These are phyloP conservation scores for Trifolium repens DNA, from an alignment of 306 rosid genomes.

Conservation along the genomic window DNA sequence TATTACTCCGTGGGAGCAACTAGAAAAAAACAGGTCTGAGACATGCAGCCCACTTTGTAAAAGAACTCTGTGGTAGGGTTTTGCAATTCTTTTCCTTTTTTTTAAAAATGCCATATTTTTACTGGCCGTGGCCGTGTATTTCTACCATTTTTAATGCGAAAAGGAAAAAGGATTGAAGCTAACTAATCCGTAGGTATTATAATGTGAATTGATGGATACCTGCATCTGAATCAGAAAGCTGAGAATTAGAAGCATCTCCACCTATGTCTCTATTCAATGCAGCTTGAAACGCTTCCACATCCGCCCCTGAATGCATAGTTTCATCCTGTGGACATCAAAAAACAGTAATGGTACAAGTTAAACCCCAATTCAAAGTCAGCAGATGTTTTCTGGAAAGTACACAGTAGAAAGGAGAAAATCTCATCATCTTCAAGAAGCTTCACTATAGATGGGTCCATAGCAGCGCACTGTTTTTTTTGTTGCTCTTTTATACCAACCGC, in stretches of 20 bases:
- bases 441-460: slow-evolving; percentile 64
- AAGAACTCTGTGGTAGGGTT: not conserved
- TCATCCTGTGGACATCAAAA: slow-evolving; percentile 64
- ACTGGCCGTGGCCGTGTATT: not conserved
- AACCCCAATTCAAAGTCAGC: slow-evolving; percentile 5
- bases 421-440: slow-evolving; percentile 94
- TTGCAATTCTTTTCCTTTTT: not conserved
- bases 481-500: not conserved
- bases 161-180: slow-evolving; percentile 17
- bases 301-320: slow-evolving; percentile 87
- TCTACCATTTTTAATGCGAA: slow-evolving; percentile 11
- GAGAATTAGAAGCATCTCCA: slow-evolving; percentile 66
- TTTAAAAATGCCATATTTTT: not conserved
- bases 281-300: slow-evolving; percentile 88
- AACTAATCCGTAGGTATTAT: slow-evolving; percentile 15
- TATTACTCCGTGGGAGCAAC: not conserved
- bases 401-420: slow-evolving; percentile 50
- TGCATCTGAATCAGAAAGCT: slow-evolving; percentile 59
- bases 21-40: too few species aligned
- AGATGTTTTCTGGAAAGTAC: slow-evolving; percentile 20
- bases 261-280: slow-evolving; percentile 79
- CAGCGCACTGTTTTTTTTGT: not conserved
- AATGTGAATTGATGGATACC: slow-evolving; percentile 38
- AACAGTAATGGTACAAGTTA: slow-evolving; percentile 11
- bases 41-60: not conserved